Evolutionary conservation across 345 rosid genomes (phyloP).

Genomic region (Murraya koenigii): DNA sequence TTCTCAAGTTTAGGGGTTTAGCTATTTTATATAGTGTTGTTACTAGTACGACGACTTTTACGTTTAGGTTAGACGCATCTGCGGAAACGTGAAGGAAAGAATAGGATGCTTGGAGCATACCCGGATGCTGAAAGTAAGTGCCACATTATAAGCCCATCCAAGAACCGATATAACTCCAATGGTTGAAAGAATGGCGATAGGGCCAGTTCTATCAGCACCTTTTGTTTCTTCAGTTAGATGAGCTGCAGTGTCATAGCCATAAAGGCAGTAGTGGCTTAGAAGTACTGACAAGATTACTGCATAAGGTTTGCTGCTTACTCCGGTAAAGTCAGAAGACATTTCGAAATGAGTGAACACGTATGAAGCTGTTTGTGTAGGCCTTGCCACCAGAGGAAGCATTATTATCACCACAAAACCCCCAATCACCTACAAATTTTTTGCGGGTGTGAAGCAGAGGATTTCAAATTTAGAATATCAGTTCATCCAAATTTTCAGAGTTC

Average conservation of each 20-base stretch:
- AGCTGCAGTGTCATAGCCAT: conserved; percentile 63
- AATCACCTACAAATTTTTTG: background rate
- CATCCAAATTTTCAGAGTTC: background rate
- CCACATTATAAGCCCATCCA: conserved; percentile 65
- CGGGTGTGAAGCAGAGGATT: background rate
- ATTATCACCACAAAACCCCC: conserved; percentile 27
- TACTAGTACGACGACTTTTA: too few species aligned
- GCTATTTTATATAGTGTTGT: too few species aligned
- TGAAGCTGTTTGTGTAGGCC: conserved; percentile 46
- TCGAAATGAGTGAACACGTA: conserved; percentile 51
- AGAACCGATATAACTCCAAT: conserved; percentile 53
- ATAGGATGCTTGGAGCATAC: conserved; percentile 9
- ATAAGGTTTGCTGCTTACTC: conserved; percentile 51
- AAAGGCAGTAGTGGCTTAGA: conserved; percentile 52
- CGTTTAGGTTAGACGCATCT: too few species aligned
- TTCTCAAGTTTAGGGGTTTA: too few species aligned
- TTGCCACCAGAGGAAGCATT: conserved; percentile 56
- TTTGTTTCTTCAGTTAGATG: conserved; percentile 67
- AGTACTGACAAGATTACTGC: conserved; percentile 54
- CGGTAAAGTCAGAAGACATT: conserved; percentile 39
- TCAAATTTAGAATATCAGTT: background rate
- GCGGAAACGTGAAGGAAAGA: background rate
- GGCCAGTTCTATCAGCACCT: conserved; percentile 61
- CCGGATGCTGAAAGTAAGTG: conserved; percentile 61
- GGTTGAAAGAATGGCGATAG: conserved; percentile 53